phyloP scores from a whole-genome alignment of 2,329 filamentous ascomycete species.

The Geosmithia flava region DNA sequence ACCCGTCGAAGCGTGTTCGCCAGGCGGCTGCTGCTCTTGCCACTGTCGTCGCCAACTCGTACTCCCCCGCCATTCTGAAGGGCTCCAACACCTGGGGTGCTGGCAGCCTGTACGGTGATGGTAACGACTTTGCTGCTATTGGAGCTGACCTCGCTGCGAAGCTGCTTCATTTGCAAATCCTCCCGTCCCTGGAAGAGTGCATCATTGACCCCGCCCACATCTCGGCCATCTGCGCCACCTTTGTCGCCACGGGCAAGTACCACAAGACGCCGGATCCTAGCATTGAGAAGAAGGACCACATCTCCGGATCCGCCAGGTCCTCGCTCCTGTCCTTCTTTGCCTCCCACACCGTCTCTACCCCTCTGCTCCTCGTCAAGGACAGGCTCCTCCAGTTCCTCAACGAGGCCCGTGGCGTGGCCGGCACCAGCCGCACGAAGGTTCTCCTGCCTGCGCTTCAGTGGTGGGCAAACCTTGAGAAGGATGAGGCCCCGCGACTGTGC shows the following conservation, averaged over 20 bases:
- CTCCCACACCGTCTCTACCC: conserved; percentile 58
- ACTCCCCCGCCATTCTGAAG: conserved; percentile 23
- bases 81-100: conserved; percentile 44
- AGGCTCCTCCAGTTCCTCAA: conserved; percentile 62
- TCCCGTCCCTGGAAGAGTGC: conserved; percentile 74
- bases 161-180: conserved; percentile 49
- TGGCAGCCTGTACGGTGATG: conserved; percentile 51
- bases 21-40: conserved; percentile 61
- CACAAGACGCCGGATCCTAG: conserved; percentile 13
- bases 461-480: conserved; percentile 48
- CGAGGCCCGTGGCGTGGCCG: conserved; percentile 58
- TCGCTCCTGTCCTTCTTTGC: conserved; percentile 61
- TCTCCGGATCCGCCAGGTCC: conserved; percentile 48
- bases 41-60: conserved; percentile 38
- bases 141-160: conserved; percentile 7
- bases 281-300: conserved; percentile 37
- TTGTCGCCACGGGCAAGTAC: conserved; percentile 27
- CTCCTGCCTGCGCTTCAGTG: conserved; percentile 62
- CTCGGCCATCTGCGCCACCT: conserved; percentile 40
- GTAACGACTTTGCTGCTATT: conserved; percentile 9
- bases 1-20: conserved; percentile 65
- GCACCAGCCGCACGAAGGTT: conserved; percentile 55
- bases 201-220: conserved; percentile 68
- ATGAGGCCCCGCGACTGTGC: conserved; percentile 33
- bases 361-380: conserved; percentile 56